Base-by-base conservation (phyloP, 768 basidiomycete species). In the Phaeolepiota aurea region DNA sequence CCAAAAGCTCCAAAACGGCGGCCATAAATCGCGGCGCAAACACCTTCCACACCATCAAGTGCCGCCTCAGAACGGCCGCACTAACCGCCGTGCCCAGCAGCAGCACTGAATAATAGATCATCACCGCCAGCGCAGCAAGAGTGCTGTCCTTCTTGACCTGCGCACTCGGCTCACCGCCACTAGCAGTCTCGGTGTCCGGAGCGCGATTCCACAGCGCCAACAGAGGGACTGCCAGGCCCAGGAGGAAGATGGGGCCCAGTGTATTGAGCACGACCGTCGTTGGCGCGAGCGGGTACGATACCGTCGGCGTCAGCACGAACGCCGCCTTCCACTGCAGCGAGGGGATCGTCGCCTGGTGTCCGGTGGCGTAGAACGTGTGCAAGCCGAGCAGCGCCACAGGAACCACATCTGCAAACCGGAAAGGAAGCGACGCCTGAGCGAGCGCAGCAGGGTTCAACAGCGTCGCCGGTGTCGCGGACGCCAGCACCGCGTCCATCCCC, bases 1-100 rank as follows among this genome's bases (percentile, higher is more conserved):
- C 74, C 3, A 89, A 31, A 23, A 94, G 56, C 20, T 73, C 72
- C 3, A 77, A 52, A 0, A 76, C 88, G 0, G 74, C 86, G 12
- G 76, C 55, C 82, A 97, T 93, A 56, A 93, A 96, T 46, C 94
- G 65, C 46, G 96, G 96, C 25, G 93, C 94, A 53, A 97, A 99
- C 3, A 98, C 82, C 63, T 98, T 97, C 96, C 96, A 99, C 16
- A 97, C 92, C 92, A 96, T 96, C 48, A 96, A 58, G 56, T 97
- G 92, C 33, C 91, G 58, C 47, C 91, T 62, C 38, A 93, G 61
- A 50, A 79, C 74, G 5, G 89, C 85, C 0, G 88, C 80, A 42
- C 79, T 79, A 4, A 77, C 58, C 2, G 88, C 82, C 12, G 79
- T 75, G 3, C 85, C 82, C 3, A 92, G 52, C 1, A 89, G 58